Conservation (phyloP, 2,329 filamentous ascomycete species). For the Talaromyces sp. region DNA sequence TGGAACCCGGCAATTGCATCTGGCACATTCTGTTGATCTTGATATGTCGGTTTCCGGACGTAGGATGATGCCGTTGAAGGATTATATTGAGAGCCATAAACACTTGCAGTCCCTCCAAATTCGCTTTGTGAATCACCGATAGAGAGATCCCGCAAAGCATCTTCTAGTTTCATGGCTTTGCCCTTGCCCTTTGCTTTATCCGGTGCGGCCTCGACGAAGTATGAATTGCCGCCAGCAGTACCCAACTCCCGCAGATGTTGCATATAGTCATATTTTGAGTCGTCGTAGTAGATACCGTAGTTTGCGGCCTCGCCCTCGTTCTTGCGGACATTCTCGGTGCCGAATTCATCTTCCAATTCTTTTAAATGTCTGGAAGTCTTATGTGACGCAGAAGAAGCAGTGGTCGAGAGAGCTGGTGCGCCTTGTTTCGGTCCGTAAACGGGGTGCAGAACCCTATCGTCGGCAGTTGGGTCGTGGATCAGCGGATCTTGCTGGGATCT, state of each 20-base stretch:
- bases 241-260: slow-evolving; percentile 94
- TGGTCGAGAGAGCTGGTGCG: slow-evolving; percentile 23
- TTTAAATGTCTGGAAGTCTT: slow-evolving; percentile 65
- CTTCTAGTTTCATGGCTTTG: slow-evolving; percentile 75
- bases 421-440: slow-evolving; percentile 44
- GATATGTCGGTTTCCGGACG: slow-evolving; percentile 73
- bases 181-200: slow-evolving; percentile 69
- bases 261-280: slow-evolving; percentile 98
- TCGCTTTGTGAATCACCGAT: slow-evolving; percentile 43
- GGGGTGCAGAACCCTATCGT: slow-evolving; percentile 86
- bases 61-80: slow-evolving; percentile 65
- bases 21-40: slow-evolving; percentile 88
- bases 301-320: slow-evolving; percentile 97
- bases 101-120: slow-evolving; percentile 29
- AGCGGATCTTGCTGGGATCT: slow-evolving; percentile 95
- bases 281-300: slow-evolving; percentile 91
- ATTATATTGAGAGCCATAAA: slow-evolving; percentile 46
- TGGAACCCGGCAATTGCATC: slow-evolving; percentile 92
- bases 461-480: slow-evolving; percentile 86
- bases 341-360: slow-evolving; percentile 75
- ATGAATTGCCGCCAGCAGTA: slow-evolving; percentile 64
- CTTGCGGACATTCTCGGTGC: slow-evolving; percentile 65
- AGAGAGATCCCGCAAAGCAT: slow-evolving; percentile 66
- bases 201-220: slow-evolving; percentile 71
- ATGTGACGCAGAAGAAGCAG: slow-evolving; percentile 35